phyloP scores from a whole-genome alignment of 2,329 filamentous ascomycete species.

The Setomelanomma holmii region DNA sequence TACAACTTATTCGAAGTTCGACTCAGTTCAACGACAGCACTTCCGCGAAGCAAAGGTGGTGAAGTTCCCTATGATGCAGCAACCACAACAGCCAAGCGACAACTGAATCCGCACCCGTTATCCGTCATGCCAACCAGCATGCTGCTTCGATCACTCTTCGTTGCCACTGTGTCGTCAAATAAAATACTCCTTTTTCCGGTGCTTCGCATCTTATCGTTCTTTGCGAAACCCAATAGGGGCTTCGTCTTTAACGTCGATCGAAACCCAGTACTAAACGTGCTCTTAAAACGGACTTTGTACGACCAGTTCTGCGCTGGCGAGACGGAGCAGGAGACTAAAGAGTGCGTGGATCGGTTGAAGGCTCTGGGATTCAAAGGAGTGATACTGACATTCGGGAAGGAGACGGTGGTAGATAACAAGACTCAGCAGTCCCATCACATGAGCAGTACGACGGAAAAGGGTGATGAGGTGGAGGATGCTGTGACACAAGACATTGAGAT shows the following conservation, averaged over 20 bases:
- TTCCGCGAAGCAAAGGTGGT: constrained; percentile 12
- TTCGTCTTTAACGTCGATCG: constrained; percentile 67
- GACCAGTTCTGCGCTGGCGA: constrained; percentile 90
- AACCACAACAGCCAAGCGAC: constrained; percentile 11
- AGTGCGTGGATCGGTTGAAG: constrained; percentile 67
- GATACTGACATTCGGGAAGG: constrained; percentile 82
- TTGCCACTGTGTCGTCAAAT: constrained; percentile 58
- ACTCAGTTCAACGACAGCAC: constrained; percentile 18
- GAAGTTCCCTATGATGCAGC: neutral
- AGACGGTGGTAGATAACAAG: constrained; percentile 58
- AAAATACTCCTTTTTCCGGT: constrained; percentile 50
- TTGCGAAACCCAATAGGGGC: constrained; percentile 46
- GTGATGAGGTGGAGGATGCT: constrained; percentile 3
- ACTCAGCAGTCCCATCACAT: constrained; percentile 25
- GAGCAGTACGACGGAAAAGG: constrained; percentile 19
- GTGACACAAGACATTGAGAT: constrained; percentile 39
- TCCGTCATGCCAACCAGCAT: constrained; percentile 37
- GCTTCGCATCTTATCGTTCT: constrained; percentile 49
- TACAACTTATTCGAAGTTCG: constrained; percentile 13
- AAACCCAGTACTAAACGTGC: constrained; percentile 73
- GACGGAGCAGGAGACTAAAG: constrained; percentile 69
- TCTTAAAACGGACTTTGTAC: constrained; percentile 84
- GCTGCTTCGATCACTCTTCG: constrained; percentile 40
- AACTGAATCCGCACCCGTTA: constrained; percentile 21
- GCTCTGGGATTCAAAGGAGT: constrained; percentile 82